Base-by-base conservation (phyloP, 2,329 filamentous ascomycete genomes). In the Colletotrichum sublineola region DNA sequence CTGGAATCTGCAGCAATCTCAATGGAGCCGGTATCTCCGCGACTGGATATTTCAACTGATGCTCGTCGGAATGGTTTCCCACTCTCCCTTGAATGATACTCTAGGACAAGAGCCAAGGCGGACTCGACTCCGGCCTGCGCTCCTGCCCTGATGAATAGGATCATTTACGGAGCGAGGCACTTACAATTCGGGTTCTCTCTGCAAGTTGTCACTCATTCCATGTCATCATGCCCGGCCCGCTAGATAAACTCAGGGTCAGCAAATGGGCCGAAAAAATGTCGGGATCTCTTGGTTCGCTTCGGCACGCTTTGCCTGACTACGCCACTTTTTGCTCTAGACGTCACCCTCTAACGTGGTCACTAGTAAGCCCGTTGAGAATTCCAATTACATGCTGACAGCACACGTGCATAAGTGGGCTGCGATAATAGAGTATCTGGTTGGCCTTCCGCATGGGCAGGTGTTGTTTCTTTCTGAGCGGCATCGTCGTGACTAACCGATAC, bases 321-420 rank as follows among this genome's bases (percentile, higher is more conserved):
- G 29, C 33, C n/a, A 29, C 14, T 44, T 29, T 29, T 44, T 55
- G 29, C 52, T 29, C 29, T 46, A 31, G 29, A 8, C 18, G 40
- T 20, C 11, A 24, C 38, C 29, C n/a, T 56, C 3, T 44, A 6
- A 0, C 31, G 6, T 20, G 29, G 24, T 2, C 52, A 20, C 36
- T 56, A 46, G 40, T 56, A 24, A 36, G 2, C 12, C 36, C 24
- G 14, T 61, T 33, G 9, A 9, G 15, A 42, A 40, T 67, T 52
- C 15, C 55, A 50, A 44, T 61, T 56, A 29, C 48, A 42, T 33
- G 42, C 53, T 67, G 53, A 67, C 44, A 50, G 31, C 52, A 60
- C 42, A 12, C 31, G 9, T 31, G 63, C 52, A 60, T 46, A 38
- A 48, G 42, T 11, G 52, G 52, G 38, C 8, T n/a, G 38, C 11